Conservation (phyloP, 2,329 filamentous ascomycete species). For the Fusarium sp. region DNA sequence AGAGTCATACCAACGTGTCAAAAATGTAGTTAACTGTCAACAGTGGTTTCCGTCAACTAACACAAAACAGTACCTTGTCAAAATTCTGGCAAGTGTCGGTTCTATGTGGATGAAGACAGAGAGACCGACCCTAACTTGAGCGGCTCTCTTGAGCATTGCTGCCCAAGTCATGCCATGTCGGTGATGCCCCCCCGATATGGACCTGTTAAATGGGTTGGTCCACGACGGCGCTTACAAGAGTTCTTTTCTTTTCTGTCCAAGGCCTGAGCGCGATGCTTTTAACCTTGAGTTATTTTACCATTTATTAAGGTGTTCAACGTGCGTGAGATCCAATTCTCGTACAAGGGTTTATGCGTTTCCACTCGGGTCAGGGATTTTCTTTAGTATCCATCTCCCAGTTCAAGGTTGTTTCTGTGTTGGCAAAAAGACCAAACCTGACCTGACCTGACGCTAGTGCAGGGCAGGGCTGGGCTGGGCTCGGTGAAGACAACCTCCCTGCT, state of each 20-base stretch:
- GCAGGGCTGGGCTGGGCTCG: slow-evolving; percentile 18
- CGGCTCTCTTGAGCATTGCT: slow-evolving; percentile 33
- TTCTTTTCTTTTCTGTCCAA: neutral
- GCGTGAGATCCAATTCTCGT: slow-evolving; percentile 20
- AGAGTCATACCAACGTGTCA: slow-evolving; percentile 44
- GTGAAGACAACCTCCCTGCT: slow-evolving; percentile 12
- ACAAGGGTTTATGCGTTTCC: slow-evolving; percentile 30
- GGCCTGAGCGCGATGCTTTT: slow-evolving; percentile 6
- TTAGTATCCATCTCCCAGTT: slow-evolving; percentile 15
- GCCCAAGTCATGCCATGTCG: slow-evolving; percentile 36
- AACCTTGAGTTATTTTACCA: neutral
- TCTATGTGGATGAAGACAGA: slow-evolving; percentile 24
- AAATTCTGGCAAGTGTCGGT: slow-evolving; percentile 13
- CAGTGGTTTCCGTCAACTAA: slow-evolving; percentile 25
- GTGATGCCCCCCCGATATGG: slow-evolving; percentile 35
- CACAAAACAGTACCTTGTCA: slow-evolving; percentile 17
- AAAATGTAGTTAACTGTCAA: slow-evolving; percentile 2
- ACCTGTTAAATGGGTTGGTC: slow-evolving; percentile 32
- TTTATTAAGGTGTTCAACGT: neutral
- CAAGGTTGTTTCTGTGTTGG: slow-evolving; percentile 37
- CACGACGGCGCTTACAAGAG: slow-evolving; percentile 41
- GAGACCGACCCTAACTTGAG: slow-evolving; percentile 18
- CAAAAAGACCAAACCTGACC: neutral
- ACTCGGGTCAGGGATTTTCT: slow-evolving; percentile 18
- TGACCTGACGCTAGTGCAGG: slow-evolving; percentile 26